Evolutionary conservation across 1,139 yeast genomes (phyloP).

Genomic region (Yamadazyma dushanensis): DNA sequence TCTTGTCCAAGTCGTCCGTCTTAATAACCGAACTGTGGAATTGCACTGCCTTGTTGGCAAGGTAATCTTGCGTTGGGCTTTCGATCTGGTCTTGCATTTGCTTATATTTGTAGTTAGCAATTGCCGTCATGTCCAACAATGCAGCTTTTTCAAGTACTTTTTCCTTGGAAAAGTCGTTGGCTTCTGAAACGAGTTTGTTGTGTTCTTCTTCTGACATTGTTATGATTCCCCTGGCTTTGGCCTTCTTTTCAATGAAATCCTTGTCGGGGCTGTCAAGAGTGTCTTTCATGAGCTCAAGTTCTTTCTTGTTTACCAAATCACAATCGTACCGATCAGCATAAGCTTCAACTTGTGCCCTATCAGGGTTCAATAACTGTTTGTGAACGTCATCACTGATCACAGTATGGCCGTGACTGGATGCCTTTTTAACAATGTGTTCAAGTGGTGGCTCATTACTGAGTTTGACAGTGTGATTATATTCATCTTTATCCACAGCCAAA

Average conservation of each 20-base stretch:
- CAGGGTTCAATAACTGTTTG: conserved; percentile 15
- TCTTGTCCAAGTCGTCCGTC: conserved; percentile 19
- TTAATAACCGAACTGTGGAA: conserved; percentile 29
- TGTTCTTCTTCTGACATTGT: conserved; percentile 28
- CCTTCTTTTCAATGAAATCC: conserved; percentile 22
- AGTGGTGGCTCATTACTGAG: conserved; percentile 20
- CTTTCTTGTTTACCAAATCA: conserved; percentile 13
- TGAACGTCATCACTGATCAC: conserved; percentile 14
- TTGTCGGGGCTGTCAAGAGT: conserved; percentile 22
- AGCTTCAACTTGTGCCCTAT: conserved; percentile 11
- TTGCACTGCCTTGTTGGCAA: conserved; percentile 30
- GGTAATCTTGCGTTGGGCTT: conserved; percentile 28
- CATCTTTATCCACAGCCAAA: conserved; percentile 8
- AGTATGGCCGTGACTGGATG: conserved; percentile 15
- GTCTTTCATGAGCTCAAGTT: conserved; percentile 16
- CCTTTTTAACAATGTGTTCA: conserved; percentile 21
- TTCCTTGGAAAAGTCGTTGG: conserved; percentile 31
- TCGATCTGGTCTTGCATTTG: conserved; percentile 18
- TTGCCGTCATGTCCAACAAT: conserved; percentile 25
- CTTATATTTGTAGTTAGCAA: conserved; percentile 24
- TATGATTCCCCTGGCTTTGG: conserved; percentile 19
- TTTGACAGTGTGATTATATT: conserved; percentile 9
- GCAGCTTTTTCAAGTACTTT: conserved; percentile 24
- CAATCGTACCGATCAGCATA: conserved; percentile 11
- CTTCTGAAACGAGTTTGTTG: conserved; percentile 22